A percentile compares a stretch with the other conserved stretches of the same genome.
phyloP scores from a whole-genome alignment of 2,329 filamentous ascomycete species.

The Ascochyta fabae region DNA sequence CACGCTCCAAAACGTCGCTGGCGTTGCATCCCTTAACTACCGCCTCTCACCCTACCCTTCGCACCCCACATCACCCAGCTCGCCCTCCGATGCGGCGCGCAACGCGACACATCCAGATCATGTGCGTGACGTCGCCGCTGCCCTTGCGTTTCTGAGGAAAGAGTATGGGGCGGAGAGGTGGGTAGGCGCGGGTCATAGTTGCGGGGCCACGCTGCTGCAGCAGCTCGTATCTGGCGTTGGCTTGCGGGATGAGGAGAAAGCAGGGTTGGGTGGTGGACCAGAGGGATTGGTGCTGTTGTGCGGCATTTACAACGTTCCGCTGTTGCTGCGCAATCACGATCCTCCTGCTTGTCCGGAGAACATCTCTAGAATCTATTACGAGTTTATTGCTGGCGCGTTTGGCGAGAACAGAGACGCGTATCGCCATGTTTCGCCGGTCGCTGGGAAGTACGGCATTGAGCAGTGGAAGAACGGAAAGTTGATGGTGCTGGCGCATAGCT shows the following conservation, averaged over 20 bases:
- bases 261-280: not conserved
- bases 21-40: conserved; percentile 70
- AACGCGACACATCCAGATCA: conserved; percentile 66
- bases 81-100: conserved; percentile 56
- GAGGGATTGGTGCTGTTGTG: conserved; percentile 65
- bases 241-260: not conserved
- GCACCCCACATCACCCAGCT: conserved; percentile 54
- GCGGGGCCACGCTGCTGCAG: conserved; percentile 67
- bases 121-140: conserved; percentile 62
- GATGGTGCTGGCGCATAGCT: conserved; percentile 55
- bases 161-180: conserved; percentile 57
- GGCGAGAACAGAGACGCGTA: conserved; percentile 50
- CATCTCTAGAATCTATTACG: conserved; percentile 59
- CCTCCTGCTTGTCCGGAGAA: conserved; percentile 35
- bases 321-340: conserved; percentile 56
- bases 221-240: conserved; percentile 55
- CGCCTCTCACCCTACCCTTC: conserved; percentile 62
- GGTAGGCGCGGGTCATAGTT: conserved; percentile 67
- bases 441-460: conserved; percentile 49
- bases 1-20: conserved; percentile 54
- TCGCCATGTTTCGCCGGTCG: conserved; percentile 59
- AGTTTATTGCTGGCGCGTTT: conserved; percentile 68
- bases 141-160: conserved; percentile 58
- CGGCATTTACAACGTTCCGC: conserved; percentile 71
- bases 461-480: conserved; percentile 49